These are phyloP conservation scores for Psilocybe cubensis DNA, from an alignment of 768 basidiomycete species.

Conservation along the genomic window DNA sequence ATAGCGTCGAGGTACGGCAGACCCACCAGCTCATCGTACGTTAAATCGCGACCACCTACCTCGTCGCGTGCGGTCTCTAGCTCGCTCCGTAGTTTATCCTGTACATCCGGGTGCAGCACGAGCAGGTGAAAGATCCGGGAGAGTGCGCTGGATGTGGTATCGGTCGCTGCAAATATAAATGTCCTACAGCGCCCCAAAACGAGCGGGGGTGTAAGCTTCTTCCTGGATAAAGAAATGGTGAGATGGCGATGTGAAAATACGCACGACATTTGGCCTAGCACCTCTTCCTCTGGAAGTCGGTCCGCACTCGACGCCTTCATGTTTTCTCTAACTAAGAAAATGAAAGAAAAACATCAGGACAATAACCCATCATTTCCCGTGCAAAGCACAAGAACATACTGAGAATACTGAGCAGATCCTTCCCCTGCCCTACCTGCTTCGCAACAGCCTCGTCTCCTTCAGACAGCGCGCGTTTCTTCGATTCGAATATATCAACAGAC, in stretches of 20 bases:
- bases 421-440: conserved; percentile 37
- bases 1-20: conserved; percentile 42
- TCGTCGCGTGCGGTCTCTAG: conserved; percentile 28
- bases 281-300: not conserved
- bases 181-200: too few relatives aligned
- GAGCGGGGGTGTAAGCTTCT: too few relatives aligned
- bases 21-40: conserved; percentile 39
- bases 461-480: conserved; percentile 37
- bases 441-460: conserved; percentile 35
- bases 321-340: not conserved
- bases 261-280: not conserved
- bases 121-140: conserved; percentile 36
- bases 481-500: conserved; percentile 38
- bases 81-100: conserved; percentile 42
- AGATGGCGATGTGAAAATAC: too few relatives aligned
- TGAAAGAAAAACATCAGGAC: not conserved
- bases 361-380: not conserved
- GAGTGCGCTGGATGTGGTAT: conserved; percentile 44
- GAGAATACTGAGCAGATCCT: conserved; percentile 50
- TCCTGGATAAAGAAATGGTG: too few relatives aligned
- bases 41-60: not conserved
- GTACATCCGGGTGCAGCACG: conserved; percentile 36
- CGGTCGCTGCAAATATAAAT: conserved; percentile 43
- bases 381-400: conserved; percentile 30
- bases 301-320: not conserved